These are phyloP conservation scores for Colletotrichum camelliae DNA, from an alignment of 2,329 filamentous ascomycete species.

Conservation along the genomic window DNA sequence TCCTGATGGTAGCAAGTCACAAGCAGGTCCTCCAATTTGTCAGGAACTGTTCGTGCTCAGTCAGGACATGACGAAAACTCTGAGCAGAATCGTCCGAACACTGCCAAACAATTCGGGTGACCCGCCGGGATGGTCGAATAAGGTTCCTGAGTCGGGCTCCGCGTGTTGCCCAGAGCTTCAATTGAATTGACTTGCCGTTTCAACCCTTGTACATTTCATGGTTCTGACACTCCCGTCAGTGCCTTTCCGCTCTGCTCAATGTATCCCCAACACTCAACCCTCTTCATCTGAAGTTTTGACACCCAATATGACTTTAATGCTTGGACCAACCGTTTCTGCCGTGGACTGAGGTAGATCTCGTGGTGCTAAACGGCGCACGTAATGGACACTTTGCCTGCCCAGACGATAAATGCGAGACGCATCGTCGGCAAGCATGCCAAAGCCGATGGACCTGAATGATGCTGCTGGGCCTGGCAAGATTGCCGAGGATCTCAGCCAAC, in stretches of 20 bases:
- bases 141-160: not conserved
- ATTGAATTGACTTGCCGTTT: not conserved
- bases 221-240: not conserved
- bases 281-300: constrained; percentile 1
- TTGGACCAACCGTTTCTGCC: not conserved
- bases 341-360: not conserved
- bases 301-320: not conserved
- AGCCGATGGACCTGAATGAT: not conserved
- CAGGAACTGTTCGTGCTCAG: not conserved
- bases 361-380: not conserved
- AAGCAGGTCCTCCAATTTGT: not conserved
- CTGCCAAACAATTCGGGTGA: not conserved
- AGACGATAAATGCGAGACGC: not conserved
- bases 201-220: not conserved
- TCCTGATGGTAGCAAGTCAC: not conserved
- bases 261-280: not conserved
- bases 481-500: not conserved
- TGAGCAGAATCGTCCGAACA: constrained; percentile 7
- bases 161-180: not conserved
- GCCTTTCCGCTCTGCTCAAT: not conserved
- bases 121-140: not conserved
- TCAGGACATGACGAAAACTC: not conserved
- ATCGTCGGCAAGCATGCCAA: not conserved
- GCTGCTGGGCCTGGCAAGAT: not conserved
- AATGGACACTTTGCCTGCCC: not conserved